Conservation (phyloP, 164 flowering plant genomes). For the Vitis vinifera region DNA sequence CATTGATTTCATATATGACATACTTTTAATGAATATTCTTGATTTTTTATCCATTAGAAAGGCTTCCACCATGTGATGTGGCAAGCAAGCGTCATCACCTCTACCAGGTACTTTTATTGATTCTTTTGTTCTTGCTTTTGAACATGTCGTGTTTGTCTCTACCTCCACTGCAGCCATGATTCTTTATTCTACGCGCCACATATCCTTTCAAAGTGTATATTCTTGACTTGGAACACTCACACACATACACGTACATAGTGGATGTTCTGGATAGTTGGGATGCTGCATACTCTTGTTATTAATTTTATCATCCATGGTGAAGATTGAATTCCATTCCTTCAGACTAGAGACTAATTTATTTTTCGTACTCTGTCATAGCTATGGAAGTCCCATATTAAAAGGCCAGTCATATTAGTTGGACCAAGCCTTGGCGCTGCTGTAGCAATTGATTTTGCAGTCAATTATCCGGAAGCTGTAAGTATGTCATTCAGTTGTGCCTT, state of each 20-base stretch:
- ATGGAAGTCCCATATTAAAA: constrained; percentile 73
- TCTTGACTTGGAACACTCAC: no score
- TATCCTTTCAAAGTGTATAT: no score
- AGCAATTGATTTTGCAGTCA: constrained; percentile 85
- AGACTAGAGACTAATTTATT: no score
- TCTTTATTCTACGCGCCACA: no score
- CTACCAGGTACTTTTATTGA: constrained; percentile 60
- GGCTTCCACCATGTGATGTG: constrained; percentile 72
- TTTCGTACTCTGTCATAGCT: constrained; percentile 33
- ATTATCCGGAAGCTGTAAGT: constrained; percentile 84
- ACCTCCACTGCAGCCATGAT: no score
- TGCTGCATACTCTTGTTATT: no score
- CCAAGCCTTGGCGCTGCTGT: constrained; percentile 99
- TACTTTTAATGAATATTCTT: neutral
- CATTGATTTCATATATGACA: neutral
- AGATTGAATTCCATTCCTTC: no score
- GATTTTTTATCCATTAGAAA: constrained; percentile 38
- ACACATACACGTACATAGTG: no score
- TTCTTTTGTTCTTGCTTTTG: neutral
- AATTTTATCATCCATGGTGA: no score
- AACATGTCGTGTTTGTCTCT: neutral
- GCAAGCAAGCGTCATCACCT: constrained; percentile 84
- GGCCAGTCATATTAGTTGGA: constrained; percentile 85
- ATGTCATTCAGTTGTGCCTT: neutral
- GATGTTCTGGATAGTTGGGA: no score